Evolutionary conservation across 495 filamentous ascomycete genomes (phyloP), one percentile per base, ranked within the genome.

Genomic region (Neurospora hispaniola): DNA sequence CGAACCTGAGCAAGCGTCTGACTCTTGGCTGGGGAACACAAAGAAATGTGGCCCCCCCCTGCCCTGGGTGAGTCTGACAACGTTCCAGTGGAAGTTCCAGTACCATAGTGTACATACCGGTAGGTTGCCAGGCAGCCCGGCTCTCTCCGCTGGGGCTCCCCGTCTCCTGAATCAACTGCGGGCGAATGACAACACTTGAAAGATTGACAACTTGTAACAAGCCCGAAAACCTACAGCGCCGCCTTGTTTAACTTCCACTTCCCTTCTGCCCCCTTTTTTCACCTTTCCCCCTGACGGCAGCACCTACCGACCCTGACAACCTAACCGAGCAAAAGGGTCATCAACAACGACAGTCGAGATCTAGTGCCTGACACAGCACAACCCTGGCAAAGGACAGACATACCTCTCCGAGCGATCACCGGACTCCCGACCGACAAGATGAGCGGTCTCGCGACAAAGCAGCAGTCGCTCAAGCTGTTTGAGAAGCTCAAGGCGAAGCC

Each of bases 401-500:
- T 14, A n/a, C 9, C 16, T 31, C 27, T 31, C 71, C 42, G 41
- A 23, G n/a, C 66, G 2, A 27, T 35, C 20, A 41, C 73, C 27
- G n/a, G 31, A 42, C 11, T 18, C 71, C 75, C 31, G 73, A 72
- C 85, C 31, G 73, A 72, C 85, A 89, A 78, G 54, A 94, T 98
- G 94, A 92, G 89, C 80, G 86, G 86, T 82, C 81, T 89, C 75
- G 96, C 96, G 80, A 90, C 93, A 41, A 99, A 98, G 88, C 90
- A 94, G 79, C 87, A 97, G 85, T 97, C 94, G 81, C 92, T 96
- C 82, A 94, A 94, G 84, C 93, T 98, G 80, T 99, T 99, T 84
- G 93, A 97, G 89, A 98, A 97, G 86, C 86, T 98, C 81, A 96
- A 95, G 85, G 84, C 90, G 69, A 96, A 97, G 81, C 89, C 91